Base-by-base conservation (phyloP, 169 alveolate species). In the Nephromyces sp. region DNA sequence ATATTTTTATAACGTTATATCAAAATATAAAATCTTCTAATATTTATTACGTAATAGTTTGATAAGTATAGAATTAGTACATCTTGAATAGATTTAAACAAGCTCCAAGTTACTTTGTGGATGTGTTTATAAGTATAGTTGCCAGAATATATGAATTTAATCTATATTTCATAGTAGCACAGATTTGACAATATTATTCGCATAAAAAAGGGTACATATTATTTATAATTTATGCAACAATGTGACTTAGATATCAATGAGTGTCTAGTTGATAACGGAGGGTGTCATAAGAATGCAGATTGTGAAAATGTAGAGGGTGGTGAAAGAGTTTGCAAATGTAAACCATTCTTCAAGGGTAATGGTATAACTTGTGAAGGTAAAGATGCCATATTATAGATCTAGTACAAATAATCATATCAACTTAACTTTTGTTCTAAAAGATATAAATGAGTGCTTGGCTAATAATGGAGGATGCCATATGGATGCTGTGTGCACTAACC, bases 361-460 rank as follows among this genome's bases (percentile, higher is more conserved):
- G 57, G 57, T n/a, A 43, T 15, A 43, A 43, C 57, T 15, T 43
- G 57, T n/a, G n/a, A 15, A 43, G 57, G 57, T 43, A 43, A 15
- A 43, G 57, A 15, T 43, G n/a, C 57, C 15, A 43, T 15, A 15
- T 43, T 15, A 43, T 15, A n/a, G 25, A 43, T 15, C 25, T n/a
- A 43, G n/a, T n/a, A n/a, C n/a, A n/a, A n/a, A n/a, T n/a, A n/a
- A n/a, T n/a, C n/a, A n/a, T n/a, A n/a, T n/a, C n/a, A n/a, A n/a
- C n/a, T n/a, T n/a, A n/a, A n/a, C n/a, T n/a, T n/a, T n/a, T n/a
- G n/a, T n/a, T n/a, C n/a, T n/a, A n/a, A n/a, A n/a, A 5, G 84
- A 78, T 66, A 65, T 78, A 32, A 75, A 78, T 32, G 84, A 78
- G 33, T 78, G 84, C 31, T 43, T 32, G 6, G 70, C 80, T 52